A percentile compares a stretch with the other conserved stretches of the same genome.
Evolutionary conservation across 163 green algal genomes (phyloP).

Genomic region (Volvox carteri): DNA sequence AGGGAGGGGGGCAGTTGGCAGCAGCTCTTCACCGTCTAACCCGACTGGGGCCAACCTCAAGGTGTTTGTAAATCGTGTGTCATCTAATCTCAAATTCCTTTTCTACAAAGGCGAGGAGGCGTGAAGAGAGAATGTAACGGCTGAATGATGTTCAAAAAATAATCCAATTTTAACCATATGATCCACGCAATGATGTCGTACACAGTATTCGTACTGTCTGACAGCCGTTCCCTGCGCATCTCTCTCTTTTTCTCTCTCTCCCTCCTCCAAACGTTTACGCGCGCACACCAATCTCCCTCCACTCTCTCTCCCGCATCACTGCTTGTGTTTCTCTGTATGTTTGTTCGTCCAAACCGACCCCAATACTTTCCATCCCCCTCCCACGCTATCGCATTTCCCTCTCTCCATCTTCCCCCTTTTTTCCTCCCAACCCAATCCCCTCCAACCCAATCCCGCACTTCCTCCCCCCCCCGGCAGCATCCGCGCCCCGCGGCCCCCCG

Average conservation of each 20-base stretch:
- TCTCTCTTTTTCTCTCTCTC: not conserved
- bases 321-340: not conserved
- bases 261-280: not conserved
- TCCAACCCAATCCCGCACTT: not conserved
- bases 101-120: too few relatives aligned
- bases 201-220: constrained; percentile 56
- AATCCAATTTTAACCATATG: constrained; percentile 59
- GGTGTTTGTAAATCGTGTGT: too few relatives aligned
- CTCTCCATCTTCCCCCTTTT: not conserved
- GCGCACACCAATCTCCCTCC: not conserved
- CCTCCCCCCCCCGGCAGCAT: constrained; percentile 69
- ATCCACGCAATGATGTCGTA: constrained; percentile 43
- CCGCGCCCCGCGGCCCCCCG: constrained; percentile 84
- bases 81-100: too few relatives aligned
- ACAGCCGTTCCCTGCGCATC: constrained; percentile 2
- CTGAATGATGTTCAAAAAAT: constrained; percentile 47
- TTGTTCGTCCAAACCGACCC: not conserved
- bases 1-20: not conserved
- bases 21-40: too few relatives aligned
- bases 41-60: too few relatives aligned
- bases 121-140: too few relatives aligned
- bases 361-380: not conserved
- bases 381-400: not conserved
- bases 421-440: not conserved
- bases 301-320: not conserved